A percentile compares a stretch with the other conserved stretches of the same genome.
Evolutionary conservation across 2,329 filamentous ascomycete species (phyloP).

Genomic region (Beauveria australis): DNA sequence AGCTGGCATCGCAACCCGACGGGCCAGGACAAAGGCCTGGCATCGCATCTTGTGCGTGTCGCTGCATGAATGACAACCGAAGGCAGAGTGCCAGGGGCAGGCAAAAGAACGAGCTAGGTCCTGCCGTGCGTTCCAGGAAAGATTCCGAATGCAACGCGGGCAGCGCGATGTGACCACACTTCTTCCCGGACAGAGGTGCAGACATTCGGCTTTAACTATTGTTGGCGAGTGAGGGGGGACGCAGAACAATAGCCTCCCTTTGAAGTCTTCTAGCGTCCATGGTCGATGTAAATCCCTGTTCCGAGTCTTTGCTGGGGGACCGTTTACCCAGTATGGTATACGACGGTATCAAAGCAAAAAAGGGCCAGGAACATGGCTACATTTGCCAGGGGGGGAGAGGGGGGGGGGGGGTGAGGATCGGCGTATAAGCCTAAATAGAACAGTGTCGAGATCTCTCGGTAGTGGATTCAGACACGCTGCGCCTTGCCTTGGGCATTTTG

Average conservation of each 20-base stretch:
- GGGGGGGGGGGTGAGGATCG: constrained; percentile 5
- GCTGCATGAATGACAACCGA: background rate
- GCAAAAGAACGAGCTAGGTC: background rate
- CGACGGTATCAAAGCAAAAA: background rate
- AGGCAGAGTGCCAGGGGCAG: no score
- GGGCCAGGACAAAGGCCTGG: background rate
- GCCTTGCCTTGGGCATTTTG: background rate
- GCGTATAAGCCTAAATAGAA: background rate
- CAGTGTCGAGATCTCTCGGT: background rate
- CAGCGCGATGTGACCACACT: background rate
- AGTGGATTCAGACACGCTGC: background rate
- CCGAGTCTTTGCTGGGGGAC: no score
- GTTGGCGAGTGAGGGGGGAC: no score
- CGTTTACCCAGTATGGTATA: no score
- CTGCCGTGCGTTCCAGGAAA: background rate
- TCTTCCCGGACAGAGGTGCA: background rate
- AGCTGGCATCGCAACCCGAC: background rate
- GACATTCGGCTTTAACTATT: background rate
- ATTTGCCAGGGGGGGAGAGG: background rate
- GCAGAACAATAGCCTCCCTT: no score
- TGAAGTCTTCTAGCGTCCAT: background rate
- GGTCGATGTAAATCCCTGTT: no score
- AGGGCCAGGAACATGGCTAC: no score
- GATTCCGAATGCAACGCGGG: background rate
- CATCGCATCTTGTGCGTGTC: background rate